Base-by-base conservation (phyloP, 805 yeast genomes). In the Lipomyces orientalis region DNA sequence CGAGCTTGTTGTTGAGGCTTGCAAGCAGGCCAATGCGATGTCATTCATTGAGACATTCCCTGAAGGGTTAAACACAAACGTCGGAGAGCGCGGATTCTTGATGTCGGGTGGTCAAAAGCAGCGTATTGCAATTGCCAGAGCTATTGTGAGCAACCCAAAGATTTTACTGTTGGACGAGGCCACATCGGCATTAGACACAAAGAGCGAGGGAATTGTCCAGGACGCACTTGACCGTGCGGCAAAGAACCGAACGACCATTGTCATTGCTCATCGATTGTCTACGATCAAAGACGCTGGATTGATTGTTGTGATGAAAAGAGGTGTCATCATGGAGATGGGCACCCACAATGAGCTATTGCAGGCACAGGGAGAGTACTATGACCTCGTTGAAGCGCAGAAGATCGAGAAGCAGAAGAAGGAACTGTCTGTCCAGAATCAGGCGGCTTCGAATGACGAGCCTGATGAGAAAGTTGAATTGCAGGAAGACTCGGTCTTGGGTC, bases 101-200 rank as follows among this genome's bases (percentile, higher is more conserved):
- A 78, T 87, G 70, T 86, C 90, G 73, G 90, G 90, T 12, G 91
- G 90, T 9, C 90, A 88, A 72, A 86, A 84, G 74, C 90, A 87
- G 74, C 76, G 91, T 64, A 81, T 87, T n/a, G 88, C 90, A 10
- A 78, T 87, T 63, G 90, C 90, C 0, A 80, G 91, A 68, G 86
- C 90, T 0, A 77, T 87, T 58, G 80, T 87, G 52, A 76, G 83
- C 52, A 79, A 84, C 34, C 91, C 91, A 3, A 79, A 82, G 43
- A 80, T 88, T 10, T 77, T 87, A 58, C 80, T 87, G 9, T 76
- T 87, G 60, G 91, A 87, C 73, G 91, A 88, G 75, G 90, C 90
- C 4, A 87, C 90, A 0, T 86, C 89, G 8, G 90, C 90, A 0
- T 78, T 88, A 55, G 90, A 87, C 74, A 84, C 88, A 6, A 82